These are phyloP conservation scores for Metschnikowia rubicola DNA, from an alignment of 805 yeast genomes.

Conservation along the genomic window DNA sequence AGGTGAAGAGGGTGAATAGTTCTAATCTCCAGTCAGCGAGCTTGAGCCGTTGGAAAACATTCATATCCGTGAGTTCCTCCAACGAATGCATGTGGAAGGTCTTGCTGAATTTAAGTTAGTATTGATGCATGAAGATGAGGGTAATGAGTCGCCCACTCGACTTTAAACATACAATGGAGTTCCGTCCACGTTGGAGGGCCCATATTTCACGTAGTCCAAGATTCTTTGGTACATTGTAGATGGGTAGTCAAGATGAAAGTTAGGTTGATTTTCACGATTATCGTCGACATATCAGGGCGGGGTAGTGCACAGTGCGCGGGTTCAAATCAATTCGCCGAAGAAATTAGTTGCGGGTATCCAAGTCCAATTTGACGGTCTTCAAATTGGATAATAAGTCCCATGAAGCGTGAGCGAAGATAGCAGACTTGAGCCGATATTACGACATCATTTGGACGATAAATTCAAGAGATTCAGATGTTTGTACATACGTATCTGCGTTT, in stretches of 20 bases:
- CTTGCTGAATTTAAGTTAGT: slow-evolving; percentile 13
- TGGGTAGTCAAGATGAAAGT: neutral
- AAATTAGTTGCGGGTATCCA: too few species aligned
- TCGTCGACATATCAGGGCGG: slow-evolving; percentile 4
- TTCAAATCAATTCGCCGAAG: too few species aligned
- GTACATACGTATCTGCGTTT: too few species aligned
- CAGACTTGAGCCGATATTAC: too few species aligned
- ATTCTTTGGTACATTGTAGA: slow-evolving; percentile 13
- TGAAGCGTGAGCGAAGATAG: too few species aligned
- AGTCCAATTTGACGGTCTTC: too few species aligned
- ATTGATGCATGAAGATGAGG: neutral
- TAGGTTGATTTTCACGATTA: neutral
- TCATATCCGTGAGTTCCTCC: slow-evolving; percentile 58
- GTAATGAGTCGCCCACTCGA: neutral
- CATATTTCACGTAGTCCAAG: slow-evolving; percentile 14
- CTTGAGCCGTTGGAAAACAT: slow-evolving; percentile 54
- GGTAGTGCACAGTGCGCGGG: neutral
- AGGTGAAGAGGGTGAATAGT: slow-evolving; percentile 48
- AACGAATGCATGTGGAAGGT: slow-evolving; percentile 28
- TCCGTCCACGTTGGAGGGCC: slow-evolving; percentile 18
- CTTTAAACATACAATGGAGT: slow-evolving; percentile 16
- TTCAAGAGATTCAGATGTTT: too few species aligned
- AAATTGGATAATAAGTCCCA: too few species aligned
- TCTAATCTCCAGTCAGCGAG: slow-evolving; percentile 79
- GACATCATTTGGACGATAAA: too few species aligned